Conservation (phyloP, 352 stramenopile genomes). For the Globisporangium cederbergense region DNA sequence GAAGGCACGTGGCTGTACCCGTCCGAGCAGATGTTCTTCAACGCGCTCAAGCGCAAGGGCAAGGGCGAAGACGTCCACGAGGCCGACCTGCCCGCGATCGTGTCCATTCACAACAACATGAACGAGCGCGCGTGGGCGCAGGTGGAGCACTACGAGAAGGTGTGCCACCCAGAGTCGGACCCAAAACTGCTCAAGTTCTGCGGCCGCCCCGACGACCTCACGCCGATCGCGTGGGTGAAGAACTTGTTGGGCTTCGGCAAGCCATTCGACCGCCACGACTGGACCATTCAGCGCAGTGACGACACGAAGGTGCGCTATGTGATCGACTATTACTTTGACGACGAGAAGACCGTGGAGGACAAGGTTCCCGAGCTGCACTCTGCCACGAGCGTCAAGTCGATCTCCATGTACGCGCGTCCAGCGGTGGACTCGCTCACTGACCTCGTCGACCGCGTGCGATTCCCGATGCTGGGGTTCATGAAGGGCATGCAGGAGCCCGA, state of each 20-base stretch:
- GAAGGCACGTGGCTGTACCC: constrained; percentile 98
- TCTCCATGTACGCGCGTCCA: constrained; percentile 86
- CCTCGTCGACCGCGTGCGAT: constrained; percentile 83
- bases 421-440: constrained; percentile 72
- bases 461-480: constrained; percentile 51
- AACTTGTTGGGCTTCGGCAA: constrained; percentile 78
- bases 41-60: constrained; percentile 96
- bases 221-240: constrained; percentile 93
- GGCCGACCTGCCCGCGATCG: constrained; percentile 91
- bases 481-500: constrained; percentile 47
- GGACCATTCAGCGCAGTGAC: constrained; percentile 92
- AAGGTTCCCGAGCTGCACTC: constrained; percentile 84
- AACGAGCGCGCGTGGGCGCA: constrained; percentile 98
- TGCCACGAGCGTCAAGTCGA: constrained; percentile 79
- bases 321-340: constrained; percentile 98
- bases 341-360: constrained; percentile 76
- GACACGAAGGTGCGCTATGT: constrained; percentile 95
- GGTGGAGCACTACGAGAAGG: constrained; percentile 97
- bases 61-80: constrained; percentile 97
- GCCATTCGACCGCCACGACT: constrained; percentile 98
- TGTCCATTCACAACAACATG: constrained; percentile 99
- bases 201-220: constrained; percentile 95
- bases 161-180: constrained; percentile 68
- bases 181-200: constrained; percentile 97
- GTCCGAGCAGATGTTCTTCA: constrained; percentile 99